Evolutionary conservation across 78 protist species (phyloP).

Genomic region (Reticulomyxa filosa): DNA sequence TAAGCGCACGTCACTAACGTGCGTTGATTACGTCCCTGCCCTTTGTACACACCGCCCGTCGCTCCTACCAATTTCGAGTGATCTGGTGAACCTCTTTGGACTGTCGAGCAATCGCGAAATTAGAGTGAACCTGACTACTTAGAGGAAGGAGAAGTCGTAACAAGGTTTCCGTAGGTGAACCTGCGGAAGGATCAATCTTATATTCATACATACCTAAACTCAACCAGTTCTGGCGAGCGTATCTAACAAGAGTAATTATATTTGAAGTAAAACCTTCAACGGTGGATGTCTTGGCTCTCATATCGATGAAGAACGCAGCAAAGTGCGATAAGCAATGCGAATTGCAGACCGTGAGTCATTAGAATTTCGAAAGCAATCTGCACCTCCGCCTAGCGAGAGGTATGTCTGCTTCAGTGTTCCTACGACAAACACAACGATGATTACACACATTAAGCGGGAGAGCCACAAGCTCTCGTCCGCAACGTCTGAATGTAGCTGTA

Average conservation of each 20-base stretch:
- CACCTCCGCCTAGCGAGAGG: too few species aligned
- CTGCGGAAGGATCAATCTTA: conserved; percentile 71
- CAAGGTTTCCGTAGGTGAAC: conserved; percentile 67
- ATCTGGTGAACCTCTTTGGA: conserved; percentile 58
- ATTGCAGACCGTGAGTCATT: conserved; percentile 58
- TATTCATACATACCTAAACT: conserved; percentile 11
- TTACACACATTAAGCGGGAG: too few species aligned
- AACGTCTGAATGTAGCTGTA: too few species aligned
- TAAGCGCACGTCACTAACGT: conserved; percentile 55
- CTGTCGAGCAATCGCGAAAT: conserved; percentile 4
- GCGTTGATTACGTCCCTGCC: conserved; percentile 70
- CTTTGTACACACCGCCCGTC: conserved; percentile 83
- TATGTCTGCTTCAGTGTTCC: too few species aligned
- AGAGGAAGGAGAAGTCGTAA: conserved; percentile 67
- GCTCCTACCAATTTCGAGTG: conserved; percentile 72
- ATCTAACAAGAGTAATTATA: too few species aligned
- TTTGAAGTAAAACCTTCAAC: conserved; percentile 47
- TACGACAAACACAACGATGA: too few species aligned
- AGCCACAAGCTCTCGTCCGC: too few species aligned
- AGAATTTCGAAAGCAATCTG: conserved; percentile 57
- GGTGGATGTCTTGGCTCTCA: conserved; percentile 54
- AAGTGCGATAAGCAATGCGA: conserved; percentile 57
- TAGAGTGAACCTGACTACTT: conserved; percentile 39
- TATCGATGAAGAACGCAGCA: conserved; percentile 66
- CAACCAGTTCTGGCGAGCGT: not conserved